Evolutionary conservation across 2,329 filamentous ascomycete species (phyloP).

Genomic region (Alternaria longipes): DNA sequence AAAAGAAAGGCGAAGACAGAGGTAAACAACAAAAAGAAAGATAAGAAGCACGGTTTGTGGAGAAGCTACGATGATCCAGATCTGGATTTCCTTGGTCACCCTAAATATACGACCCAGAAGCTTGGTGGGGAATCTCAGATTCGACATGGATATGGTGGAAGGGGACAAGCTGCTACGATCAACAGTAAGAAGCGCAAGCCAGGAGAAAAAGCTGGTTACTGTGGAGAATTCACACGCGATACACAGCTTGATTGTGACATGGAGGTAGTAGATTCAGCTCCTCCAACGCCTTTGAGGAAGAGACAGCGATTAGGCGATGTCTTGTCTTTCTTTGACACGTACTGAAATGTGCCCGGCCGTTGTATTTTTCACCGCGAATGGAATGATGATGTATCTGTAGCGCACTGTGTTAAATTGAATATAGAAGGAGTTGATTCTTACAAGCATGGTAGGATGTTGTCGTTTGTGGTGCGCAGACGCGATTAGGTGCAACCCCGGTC

Average conservation of each 20-base stretch:
- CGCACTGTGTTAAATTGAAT: background rate
- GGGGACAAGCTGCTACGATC: background rate
- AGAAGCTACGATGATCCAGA: background rate
- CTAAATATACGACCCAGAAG: background rate
- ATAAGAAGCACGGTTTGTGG: background rate
- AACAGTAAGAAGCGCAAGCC: background rate
- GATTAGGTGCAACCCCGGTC: slow-evolving; percentile 37
- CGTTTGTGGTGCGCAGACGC: slow-evolving; percentile 45
- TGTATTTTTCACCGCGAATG: background rate
- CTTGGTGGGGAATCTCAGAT: background rate
- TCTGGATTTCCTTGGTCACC: background rate
- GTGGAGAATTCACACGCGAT: background rate
- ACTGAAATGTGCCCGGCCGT: background rate
- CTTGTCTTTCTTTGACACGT: slow-evolving; percentile 1
- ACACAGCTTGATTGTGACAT: background rate
- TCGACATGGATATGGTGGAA: background rate
- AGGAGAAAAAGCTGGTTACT: background rate
- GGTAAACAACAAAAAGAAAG: too few relatives aligned
- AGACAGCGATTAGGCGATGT: background rate
- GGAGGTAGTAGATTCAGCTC: background rate
- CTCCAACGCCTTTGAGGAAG: background rate
- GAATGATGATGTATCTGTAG: background rate
- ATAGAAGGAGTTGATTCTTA: background rate
- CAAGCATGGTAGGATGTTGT: background rate
- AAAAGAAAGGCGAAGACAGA: too few relatives aligned